Evolutionary conservation across 1,284 basidiomycete genomes (phyloP).

Genomic region (Ceratobasidium sp.): DNA sequence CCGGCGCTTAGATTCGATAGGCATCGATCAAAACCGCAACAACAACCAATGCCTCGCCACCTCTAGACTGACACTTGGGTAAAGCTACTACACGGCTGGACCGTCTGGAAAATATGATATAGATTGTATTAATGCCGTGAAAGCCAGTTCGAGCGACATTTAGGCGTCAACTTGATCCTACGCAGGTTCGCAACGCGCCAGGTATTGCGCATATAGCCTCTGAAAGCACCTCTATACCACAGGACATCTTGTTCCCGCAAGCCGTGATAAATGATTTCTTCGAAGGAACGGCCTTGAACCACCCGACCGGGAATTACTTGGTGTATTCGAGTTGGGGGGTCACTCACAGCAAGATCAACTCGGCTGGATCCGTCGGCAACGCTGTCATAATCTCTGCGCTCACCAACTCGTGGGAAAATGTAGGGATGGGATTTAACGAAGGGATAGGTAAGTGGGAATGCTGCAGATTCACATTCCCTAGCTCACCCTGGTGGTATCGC

Average conservation of each 20-base stretch:
- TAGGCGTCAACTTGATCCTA: slow-evolving; percentile 37
- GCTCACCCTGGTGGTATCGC: too few species aligned
- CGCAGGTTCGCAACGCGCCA: background rate
- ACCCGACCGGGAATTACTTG: slow-evolving; percentile 23
- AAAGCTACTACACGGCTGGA: slow-evolving; percentile 34
- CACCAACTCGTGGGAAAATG: slow-evolving; percentile 41
- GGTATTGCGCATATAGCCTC: background rate
- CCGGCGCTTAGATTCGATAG: too few species aligned
- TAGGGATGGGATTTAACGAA: slow-evolving; percentile 21
- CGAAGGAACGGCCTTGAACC: slow-evolving; percentile 30
- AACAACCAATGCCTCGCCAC: too few species aligned
- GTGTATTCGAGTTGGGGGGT: slow-evolving; percentile 34
- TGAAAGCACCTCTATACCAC: background rate
- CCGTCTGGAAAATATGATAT: background rate
- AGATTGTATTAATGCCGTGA: slow-evolving; percentile 5
- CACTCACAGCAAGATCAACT: slow-evolving; percentile 21
- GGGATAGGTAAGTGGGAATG: slow-evolving; percentile 12
- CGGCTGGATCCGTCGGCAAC: slow-evolving; percentile 11
- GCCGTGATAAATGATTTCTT: background rate
- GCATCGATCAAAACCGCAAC: too few species aligned
- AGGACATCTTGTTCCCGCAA: background rate
- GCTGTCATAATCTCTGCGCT: background rate
- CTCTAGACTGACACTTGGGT: background rate
- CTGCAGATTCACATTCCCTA: background rate
- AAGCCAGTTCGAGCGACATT: slow-evolving; percentile 31